phyloP scores from a whole-genome alignment of 2,329 filamentous ascomycete species.

The Teratosphaeria destructans region DNA sequence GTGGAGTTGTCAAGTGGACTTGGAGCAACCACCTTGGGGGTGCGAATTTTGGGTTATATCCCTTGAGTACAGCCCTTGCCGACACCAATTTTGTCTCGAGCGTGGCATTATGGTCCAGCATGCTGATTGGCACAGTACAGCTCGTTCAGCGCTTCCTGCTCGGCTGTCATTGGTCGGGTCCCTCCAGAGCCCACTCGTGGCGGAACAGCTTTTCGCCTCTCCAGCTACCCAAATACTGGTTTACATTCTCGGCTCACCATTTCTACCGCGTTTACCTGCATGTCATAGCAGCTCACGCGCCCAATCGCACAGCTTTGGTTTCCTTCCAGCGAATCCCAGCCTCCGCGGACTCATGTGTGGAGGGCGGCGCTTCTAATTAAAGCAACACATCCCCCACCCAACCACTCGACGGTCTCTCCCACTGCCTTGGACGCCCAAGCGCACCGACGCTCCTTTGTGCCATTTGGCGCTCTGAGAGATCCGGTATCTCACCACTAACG shows the following conservation, averaged over 20 bases:
- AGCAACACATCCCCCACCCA: conserved; percentile 11
- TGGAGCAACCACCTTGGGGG: background rate
- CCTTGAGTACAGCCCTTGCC: background rate
- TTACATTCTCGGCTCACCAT: background rate
- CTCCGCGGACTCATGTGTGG: conserved; percentile 19
- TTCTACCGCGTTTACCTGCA: conserved; percentile 6
- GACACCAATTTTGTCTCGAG: background rate
- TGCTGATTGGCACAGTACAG: conserved; percentile 12
- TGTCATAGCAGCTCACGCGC: conserved; percentile 4
- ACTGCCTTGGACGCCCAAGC: conserved; percentile 9
- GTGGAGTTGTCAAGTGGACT: background rate
- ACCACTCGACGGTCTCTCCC: conserved; percentile 8
- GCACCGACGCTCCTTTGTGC: conserved; percentile 16
- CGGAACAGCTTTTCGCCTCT: background rate
- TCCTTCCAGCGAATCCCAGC: conserved; percentile 3
- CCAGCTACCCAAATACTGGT: background rate
- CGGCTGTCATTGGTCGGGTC: conserved; percentile 8
- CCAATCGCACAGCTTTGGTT: background rate
- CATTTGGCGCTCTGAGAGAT: conserved; percentile 22
- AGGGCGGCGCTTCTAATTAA: conserved; percentile 18
- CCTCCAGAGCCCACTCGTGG: background rate
- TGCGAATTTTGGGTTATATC: background rate
- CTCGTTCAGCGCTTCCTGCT: conserved; percentile 3
- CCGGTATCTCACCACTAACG: conserved; percentile 23
- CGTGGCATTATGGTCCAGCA: conserved; percentile 10